These are phyloP conservation scores for Castanospermum australe DNA, from an alignment of 306 rosid species.

Conservation along the genomic window DNA sequence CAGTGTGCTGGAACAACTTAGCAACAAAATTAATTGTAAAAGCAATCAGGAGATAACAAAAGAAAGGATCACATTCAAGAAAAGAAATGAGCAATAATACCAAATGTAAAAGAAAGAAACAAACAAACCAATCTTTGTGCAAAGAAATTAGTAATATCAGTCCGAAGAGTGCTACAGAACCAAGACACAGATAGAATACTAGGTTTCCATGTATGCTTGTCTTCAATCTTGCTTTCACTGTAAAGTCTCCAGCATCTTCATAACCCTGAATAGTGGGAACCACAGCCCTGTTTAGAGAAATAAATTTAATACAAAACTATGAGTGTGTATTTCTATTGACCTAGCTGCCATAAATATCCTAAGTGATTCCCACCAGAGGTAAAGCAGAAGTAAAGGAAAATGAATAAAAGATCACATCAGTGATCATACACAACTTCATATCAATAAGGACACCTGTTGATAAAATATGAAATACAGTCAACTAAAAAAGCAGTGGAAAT, in stretches of 20 bases:
- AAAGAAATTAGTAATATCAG: slow-evolving; percentile 60
- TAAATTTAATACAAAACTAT: slow-evolving; percentile 42
- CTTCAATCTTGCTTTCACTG: slow-evolving; percentile 73
- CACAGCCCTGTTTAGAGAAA: slow-evolving; percentile 89
- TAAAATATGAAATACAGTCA: not conserved
- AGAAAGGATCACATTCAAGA: not conserved
- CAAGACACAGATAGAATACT: slow-evolving; percentile 70
- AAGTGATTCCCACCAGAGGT: not conserved
- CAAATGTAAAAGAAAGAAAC: slow-evolving; percentile 20
- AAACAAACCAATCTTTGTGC: slow-evolving; percentile 60
- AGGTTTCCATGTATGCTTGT: slow-evolving; percentile 83
- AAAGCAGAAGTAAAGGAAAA: not conserved
- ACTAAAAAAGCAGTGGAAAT: not conserved
- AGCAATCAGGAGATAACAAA: not conserved
- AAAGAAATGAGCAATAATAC: not conserved
- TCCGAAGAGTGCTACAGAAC: slow-evolving; percentile 68
- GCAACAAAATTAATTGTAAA: not conserved
- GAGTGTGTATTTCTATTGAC: slow-evolving; percentile 39
- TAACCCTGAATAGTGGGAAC: slow-evolving; percentile 97
- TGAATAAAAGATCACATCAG: slow-evolving; percentile 1
- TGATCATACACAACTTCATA: not conserved
- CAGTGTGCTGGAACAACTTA: not conserved
- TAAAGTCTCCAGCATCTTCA: slow-evolving; percentile 98
- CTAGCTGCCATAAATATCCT: slow-evolving; percentile 33
- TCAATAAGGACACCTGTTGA: not conserved